These are phyloP conservation scores for Ambrosia trifida DNA, from an alignment of 129 eudicot genomes.

Conservation along the genomic window DNA sequence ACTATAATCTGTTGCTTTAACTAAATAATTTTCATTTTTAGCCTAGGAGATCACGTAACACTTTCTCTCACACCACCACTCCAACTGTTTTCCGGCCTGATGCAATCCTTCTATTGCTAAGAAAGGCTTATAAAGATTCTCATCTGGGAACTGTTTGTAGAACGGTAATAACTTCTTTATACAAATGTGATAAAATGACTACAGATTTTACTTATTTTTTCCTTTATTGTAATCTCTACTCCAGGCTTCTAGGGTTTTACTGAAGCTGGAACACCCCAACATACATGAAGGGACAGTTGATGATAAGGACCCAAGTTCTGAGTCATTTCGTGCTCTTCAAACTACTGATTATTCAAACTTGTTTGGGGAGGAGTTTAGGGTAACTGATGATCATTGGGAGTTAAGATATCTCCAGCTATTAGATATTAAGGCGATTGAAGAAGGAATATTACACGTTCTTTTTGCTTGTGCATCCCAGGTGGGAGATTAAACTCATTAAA, in stretches of 20 bases:
- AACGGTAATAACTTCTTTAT: constrained; percentile 51
- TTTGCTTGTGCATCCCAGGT: constrained; percentile 96
- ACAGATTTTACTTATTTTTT: constrained; percentile 3
- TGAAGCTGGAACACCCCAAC: constrained; percentile 52
- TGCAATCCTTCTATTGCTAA: constrained; percentile 61
- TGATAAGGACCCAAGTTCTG: constrained; percentile 49
- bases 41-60: constrained; percentile 82
- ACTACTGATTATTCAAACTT: constrained; percentile 66
- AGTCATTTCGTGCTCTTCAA: constrained; percentile 38
- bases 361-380: constrained; percentile 77
- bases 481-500: constrained; percentile 25
- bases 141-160: constrained; percentile 76
- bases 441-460: constrained; percentile 83
- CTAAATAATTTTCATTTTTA: constrained; percentile 37
- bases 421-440: constrained; percentile 79
- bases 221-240: constrained; percentile 4
- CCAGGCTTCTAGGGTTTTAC: constrained; percentile 78
- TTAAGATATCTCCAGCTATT: constrained; percentile 55
- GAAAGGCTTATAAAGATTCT: constrained; percentile 80
- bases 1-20: constrained; percentile 4
- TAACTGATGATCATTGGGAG: constrained; percentile 63
- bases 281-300: constrained; percentile 47
- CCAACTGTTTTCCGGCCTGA: constrained; percentile 79
- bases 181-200: not conserved
- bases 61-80: constrained; percentile 44